Evolutionary conservation across 805 yeast genomes (phyloP), one percentile per base, ranked within the genome.

Genomic region (Candida anglica): DNA sequence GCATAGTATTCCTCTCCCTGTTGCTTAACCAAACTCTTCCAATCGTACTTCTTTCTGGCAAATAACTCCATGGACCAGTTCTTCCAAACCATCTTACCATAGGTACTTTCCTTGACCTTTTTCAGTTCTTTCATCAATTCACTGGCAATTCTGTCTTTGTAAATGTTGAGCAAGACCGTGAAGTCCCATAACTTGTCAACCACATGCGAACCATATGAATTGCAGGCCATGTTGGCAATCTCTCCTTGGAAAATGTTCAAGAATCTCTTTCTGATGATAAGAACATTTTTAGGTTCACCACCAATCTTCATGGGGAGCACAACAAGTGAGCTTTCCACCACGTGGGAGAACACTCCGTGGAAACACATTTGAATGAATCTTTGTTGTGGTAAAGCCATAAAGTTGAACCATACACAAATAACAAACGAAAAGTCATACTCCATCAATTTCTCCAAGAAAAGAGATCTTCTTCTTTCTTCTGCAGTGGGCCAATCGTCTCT

Each of bases 51-150:
- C 58, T 80, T 79, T 52, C 94, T 71, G 8, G 65, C 53, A 49
- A 78, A 91, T 47, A 80, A 60, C 54, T 93, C 98, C 81, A 91
- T 73, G 19, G 74, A 63, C 97, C 97, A 93, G 56, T 91, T 91
- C 55, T 82, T 86, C 98, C 97, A 93, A 2, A 93, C 98, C 47
- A 79, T 72, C 52, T 81, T 77, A 22, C 98, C 98, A 51, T 91
- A 93, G 9, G 68, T 74, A 52, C 95, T 85, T 40, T 81, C 86
- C 63, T 93, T 88, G 28, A 93, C 83, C 40, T 71, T 69, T 24
- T 76, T 81, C 25, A 80, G 73, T 27, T 79, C 73, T 13, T 65
- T 70, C 18, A 65, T 49, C 39, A 91, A 62, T 39, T 79, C 81
- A 16, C 72, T 71, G 0, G 95, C 96, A 40, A 91, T 73, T 45